Evolutionary conservation across 768 basidiomycete genomes (phyloP), one percentile per base, ranked within the genome.

Genomic region (Kwoniella europaea): DNA sequence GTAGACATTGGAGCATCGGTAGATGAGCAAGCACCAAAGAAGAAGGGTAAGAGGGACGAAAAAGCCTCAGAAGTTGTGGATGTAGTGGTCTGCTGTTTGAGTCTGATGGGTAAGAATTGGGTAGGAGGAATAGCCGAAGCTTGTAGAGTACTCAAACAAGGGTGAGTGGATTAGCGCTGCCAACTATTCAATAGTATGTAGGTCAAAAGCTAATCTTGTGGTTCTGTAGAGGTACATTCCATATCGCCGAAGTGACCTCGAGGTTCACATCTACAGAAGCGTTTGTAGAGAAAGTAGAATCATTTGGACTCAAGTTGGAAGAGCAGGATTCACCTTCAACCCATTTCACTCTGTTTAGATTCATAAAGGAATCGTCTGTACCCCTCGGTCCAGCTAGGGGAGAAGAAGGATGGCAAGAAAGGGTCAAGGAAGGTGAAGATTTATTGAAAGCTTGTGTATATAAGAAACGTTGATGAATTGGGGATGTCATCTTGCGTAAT

Each of bases 51-150:
- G 74, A 76, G 71, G 85, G 85, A 27, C 75, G 74, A 63, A 60
- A 89, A 88, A 35, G 87, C 88, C 63, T 93, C 89, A 0, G 90
- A 92, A 73, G 83, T 98, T 2, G 92, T 94, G 2, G 95, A 99
- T 80, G 90, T 93, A 6, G 94, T 89, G 7, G 90, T 98, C 24
- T 98, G 94, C 81, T 92, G 95, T 24, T 87, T 99, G 74, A 98
- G 95, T 79, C 86, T 99, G 72, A 99, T 99, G 97, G 92, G 92
- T 42, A 91, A 90, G 16, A 98, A 99, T 80, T 99, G 97, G 97
- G 88, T 92, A n/a, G 87, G 87, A 56, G 93, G 93, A 76, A 87
- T 98, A 29, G 87, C 91, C 29, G 95, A 99, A 82, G 91, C 92
- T 9, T 92, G 92, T 89, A 87, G 97, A 74, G 88, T 98, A 52